A percentile compares a stretch with the other conserved stretches of the same genome.
Evolutionary conservation across 495 filamentous ascomycete species (phyloP).

Genomic region (Penicillium odoratum): DNA sequence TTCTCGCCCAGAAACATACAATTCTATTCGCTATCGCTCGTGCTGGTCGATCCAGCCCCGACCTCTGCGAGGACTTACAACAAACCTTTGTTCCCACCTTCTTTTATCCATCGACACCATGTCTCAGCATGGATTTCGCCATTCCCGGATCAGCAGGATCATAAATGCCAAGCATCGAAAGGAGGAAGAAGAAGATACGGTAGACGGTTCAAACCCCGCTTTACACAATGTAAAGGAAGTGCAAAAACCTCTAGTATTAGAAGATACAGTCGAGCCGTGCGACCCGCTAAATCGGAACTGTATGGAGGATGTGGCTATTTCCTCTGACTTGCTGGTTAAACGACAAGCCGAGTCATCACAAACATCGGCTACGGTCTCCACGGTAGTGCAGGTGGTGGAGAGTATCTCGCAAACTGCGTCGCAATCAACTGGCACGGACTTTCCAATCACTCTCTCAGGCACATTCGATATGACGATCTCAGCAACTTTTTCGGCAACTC

Average conservation of each 20-base stretch:
- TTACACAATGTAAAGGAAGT: not conserved
- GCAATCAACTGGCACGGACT: slow-evolving; percentile 14
- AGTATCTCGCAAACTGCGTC: slow-evolving; percentile 20
- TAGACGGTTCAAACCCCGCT: slow-evolving; percentile 5
- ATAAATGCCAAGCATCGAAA: slow-evolving; percentile 18
- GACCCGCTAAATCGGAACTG: slow-evolving; percentile 14
- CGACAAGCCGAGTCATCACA: slow-evolving; percentile 18
- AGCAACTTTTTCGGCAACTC: not conserved
- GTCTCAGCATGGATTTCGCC: slow-evolving; percentile 27
- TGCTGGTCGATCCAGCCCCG: slow-evolving; percentile 23
- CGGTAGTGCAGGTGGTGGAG: slow-evolving; percentile 25
- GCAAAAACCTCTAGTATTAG: not conserved
- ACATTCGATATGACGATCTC: slow-evolving; percentile 17
- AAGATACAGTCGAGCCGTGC: slow-evolving; percentile 14
- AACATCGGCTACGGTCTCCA: slow-evolving; percentile 7
- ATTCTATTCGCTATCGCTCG: slow-evolving; percentile 5
- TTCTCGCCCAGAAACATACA: not conserved
- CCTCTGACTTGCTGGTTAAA: slow-evolving; percentile 9
- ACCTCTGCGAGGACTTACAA: slow-evolving; percentile 24
- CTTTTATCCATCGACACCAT: slow-evolving; percentile 14
- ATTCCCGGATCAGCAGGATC: slow-evolving; percentile 21
- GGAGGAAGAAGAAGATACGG: slow-evolving; percentile 9
- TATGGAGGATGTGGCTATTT: slow-evolving; percentile 5
- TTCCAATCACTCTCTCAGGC: slow-evolving; percentile 23
- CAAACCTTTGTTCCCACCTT: slow-evolving; percentile 1